Evolutionary conservation across 768 basidiomycete genomes (phyloP), one percentile per base, ranked within the genome.

Genomic region (Leccinellum albellum): DNA sequence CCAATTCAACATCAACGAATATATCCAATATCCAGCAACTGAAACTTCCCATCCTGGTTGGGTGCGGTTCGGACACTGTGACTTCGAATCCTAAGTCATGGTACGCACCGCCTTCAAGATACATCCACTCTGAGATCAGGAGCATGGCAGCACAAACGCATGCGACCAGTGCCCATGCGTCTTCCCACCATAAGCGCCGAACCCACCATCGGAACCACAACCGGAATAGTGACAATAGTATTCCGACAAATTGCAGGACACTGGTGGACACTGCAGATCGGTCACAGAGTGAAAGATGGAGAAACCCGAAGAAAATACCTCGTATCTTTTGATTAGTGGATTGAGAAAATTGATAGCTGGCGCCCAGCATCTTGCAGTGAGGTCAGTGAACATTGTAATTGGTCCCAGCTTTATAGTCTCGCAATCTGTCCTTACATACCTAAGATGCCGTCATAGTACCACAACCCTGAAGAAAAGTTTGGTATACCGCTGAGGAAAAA

Each of bases 131-230:
- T 1, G 53, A 26, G 21, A 17, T 35, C 40, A 68, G 8, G 13
- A 54, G 47, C 21, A 32, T 14, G 28, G 50, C 51, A 24, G 49
- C 57, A 50, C 50, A 55, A 4, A 56, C 6, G 26, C 48, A 52
- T 24, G 57, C 61, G 42, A 63, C 20, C 5, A 49, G 24, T 4
- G 62, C 58, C 53, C 54, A 67, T 1, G 51, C 54, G 15, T 69
- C 67, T 26, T 67, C 66, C 61, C 64, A 69, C 59, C 64, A 59
- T n/a, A 61, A 37, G 6, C 65, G 53, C 50, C 32, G 54, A 21
- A 66, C 58, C 47, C 42, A 40, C 31, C 54, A 35, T 12, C 66
- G 61, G 24, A 61, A 61, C 51, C 52, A 60, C 40, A 63, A 51
- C 21, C 66, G 66, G 56, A 63, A 61, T 14, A 67, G 21, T 1